Evolutionary conservation across 768 basidiomycete species (phyloP).

Genomic region (Pluteus cervinus): DNA sequence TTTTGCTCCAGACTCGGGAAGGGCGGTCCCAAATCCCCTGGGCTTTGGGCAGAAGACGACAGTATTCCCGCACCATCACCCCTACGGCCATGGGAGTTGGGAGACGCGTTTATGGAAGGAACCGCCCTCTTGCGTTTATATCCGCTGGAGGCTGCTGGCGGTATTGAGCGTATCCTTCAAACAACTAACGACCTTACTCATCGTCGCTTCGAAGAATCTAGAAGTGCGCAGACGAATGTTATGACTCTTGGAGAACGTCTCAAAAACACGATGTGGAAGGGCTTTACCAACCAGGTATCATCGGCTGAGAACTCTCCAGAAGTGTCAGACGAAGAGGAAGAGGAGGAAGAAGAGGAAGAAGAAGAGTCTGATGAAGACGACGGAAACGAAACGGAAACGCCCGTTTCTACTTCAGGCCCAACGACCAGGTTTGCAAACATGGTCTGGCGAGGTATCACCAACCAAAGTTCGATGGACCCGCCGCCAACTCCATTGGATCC

Average conservation of each 20-base stretch:
- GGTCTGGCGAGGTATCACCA: slow-evolving; percentile 76
- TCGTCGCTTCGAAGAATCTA: slow-evolving; percentile 38
- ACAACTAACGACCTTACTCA: slow-evolving; percentile 55
- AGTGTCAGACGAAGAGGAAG: slow-evolving; percentile 27
- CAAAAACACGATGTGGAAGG: slow-evolving; percentile 60
- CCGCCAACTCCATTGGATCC: slow-evolving; percentile 20
- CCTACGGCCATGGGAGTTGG: slow-evolving; percentile 42
- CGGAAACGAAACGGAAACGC: slow-evolving; percentile 41
- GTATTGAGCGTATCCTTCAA: slow-evolving; percentile 66
- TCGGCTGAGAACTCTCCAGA: slow-evolving; percentile 29
- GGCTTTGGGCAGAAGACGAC: slow-evolving; percentile 51
- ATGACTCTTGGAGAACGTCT: slow-evolving; percentile 50
- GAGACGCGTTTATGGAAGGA: slow-evolving; percentile 63
- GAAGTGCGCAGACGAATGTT: slow-evolving; percentile 22
- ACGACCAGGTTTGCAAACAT: slow-evolving; percentile 52
- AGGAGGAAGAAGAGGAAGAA: slow-evolving; percentile 19
- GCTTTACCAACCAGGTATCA: slow-evolving; percentile 49
- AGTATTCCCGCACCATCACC: slow-evolving; percentile 33
- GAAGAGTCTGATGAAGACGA: slow-evolving; percentile 24
- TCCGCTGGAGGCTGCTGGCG: slow-evolving; percentile 59
- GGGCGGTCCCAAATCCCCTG: slow-evolving; percentile 30
- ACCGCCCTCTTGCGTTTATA: slow-evolving; percentile 60
- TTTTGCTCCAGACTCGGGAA: slow-evolving; percentile 48
- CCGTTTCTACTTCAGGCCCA: slow-evolving; percentile 14
- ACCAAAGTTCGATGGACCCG: slow-evolving; percentile 63